Conservation (phyloP, 305 asterid genomes). For the Salvia sclarea region DNA sequence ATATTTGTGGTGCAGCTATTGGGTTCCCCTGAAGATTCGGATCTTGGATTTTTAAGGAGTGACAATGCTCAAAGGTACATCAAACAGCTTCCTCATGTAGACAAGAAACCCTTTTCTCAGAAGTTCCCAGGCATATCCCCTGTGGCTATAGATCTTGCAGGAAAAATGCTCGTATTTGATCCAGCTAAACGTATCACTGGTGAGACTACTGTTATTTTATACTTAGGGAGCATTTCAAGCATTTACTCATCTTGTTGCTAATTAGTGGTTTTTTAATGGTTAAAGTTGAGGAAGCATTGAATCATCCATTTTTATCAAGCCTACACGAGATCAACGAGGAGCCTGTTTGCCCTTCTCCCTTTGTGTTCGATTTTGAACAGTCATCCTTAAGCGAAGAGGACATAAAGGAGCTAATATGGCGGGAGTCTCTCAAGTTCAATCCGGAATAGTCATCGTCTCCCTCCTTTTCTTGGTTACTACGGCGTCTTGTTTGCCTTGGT, state of each 20-base stretch:
- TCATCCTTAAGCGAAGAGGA: constrained; percentile 79
- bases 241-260: constrained; percentile 13
- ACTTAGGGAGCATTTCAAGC: constrained; percentile 2
- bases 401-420: constrained; percentile 85
- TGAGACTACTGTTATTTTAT: constrained; percentile 33
- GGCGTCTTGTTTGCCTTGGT: constrained; percentile 28
- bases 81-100: constrained; percentile 69
- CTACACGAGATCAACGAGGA: constrained; percentile 96
- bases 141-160: constrained; percentile 79
- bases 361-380: constrained; percentile 79
- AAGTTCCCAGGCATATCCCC: constrained; percentile 70
- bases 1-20: constrained; percentile 52
- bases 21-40: constrained; percentile 91
- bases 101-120: constrained; percentile 50
- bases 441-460: constrained; percentile 42
- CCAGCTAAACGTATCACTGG: constrained; percentile 93
- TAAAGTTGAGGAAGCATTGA: constrained; percentile 86
- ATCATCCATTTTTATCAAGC: constrained; percentile 76
- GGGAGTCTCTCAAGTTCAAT: constrained; percentile 68
- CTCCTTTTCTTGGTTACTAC: constrained; percentile 2
- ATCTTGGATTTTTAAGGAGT: constrained; percentile 74
- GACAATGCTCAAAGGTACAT: constrained; percentile 76
- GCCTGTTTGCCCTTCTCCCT: constrained; percentile 78
- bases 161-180: constrained; percentile 77
- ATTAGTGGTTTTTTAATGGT: constrained; percentile 19